phyloP scores from a whole-genome alignment of 2,329 filamentous ascomycete genomes.

The Fusarium circinatum region DNA sequence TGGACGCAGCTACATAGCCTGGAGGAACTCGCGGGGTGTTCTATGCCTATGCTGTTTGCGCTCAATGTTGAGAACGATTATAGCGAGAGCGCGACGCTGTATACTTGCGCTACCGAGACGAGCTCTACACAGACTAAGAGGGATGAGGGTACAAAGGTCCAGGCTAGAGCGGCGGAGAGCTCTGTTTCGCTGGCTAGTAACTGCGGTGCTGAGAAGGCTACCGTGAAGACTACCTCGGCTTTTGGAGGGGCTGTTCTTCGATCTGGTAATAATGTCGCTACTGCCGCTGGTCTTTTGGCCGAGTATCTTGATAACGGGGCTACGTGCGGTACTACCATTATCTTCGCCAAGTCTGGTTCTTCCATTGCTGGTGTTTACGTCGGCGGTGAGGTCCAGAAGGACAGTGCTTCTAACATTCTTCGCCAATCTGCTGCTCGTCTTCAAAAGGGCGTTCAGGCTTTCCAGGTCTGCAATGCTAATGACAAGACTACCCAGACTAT shows the following conservation, averaged over 20 bases:
- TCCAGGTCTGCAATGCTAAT: constrained; percentile 35
- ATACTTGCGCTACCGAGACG: constrained; percentile 28
- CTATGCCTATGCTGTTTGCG: constrained; percentile 34
- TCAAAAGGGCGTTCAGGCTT: constrained; percentile 27
- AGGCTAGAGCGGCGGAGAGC: constrained; percentile 19
- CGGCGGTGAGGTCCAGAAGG: constrained; percentile 39
- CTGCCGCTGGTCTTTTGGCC: constrained; percentile 27
- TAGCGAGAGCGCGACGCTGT: constrained; percentile 39
- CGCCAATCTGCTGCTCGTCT: constrained; percentile 22
- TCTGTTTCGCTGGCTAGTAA: constrained; percentile 30
- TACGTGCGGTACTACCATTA: constrained; percentile 34
- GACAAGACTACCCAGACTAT: constrained; percentile 34
- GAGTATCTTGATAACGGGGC: constrained; percentile 34
- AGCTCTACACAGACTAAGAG: constrained; percentile 11
- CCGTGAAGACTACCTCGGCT: constrained; percentile 19
- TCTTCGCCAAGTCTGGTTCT: constrained; percentile 41
- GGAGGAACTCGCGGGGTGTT: constrained; percentile 30
- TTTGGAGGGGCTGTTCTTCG: constrained; percentile 14
- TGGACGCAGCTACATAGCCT: constrained; percentile 42
- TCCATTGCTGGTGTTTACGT: constrained; percentile 38
- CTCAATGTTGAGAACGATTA: constrained; percentile 39
- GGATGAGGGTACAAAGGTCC: constrained; percentile 14
- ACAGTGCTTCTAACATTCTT: constrained; percentile 26
- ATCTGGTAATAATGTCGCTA: constrained; percentile 18
- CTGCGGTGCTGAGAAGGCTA: constrained; percentile 37